These are phyloP conservation scores for Suhomyces bolitotheri DNA, from an alignment of 1,139 yeast species.

Conservation along the genomic window DNA sequence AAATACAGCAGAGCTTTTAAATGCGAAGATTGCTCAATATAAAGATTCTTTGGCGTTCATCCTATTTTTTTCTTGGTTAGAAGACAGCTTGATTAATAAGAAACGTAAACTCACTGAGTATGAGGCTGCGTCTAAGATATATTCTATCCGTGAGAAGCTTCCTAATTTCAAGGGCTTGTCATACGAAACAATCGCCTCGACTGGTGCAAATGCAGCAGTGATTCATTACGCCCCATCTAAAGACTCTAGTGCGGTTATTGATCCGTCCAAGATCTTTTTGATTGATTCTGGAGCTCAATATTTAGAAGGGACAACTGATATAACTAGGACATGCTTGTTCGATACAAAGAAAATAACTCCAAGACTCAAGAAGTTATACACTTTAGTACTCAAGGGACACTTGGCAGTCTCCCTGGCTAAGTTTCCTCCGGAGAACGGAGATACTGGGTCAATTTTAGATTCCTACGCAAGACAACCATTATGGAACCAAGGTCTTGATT, in stretches of 20 bases:
- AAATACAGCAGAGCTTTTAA: conserved; percentile 39
- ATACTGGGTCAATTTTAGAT: conserved; percentile 50
- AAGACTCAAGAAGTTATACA: conserved; percentile 41
- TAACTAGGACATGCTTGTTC: conserved; percentile 53
- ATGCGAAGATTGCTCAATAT: conserved; percentile 43
- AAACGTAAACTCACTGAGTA: conserved; percentile 34
- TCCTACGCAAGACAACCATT: conserved; percentile 52
- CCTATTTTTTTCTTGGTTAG: conserved; percentile 45
- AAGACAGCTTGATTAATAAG: conserved; percentile 33
- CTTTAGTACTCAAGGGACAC: conserved; percentile 57
- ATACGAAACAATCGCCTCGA: conserved; percentile 54
- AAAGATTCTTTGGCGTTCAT: conserved; percentile 48
- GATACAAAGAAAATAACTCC: conserved; percentile 26
- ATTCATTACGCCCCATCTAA: conserved; percentile 58
- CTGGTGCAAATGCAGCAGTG: conserved; percentile 56
- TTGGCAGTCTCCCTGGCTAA: conserved; percentile 54
- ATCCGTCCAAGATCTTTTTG: conserved; percentile 43
- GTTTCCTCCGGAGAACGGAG: conserved; percentile 41
- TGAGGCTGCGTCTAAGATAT: conserved; percentile 46
- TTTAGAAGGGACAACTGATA: conserved; percentile 61
- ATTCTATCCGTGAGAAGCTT: conserved; percentile 39
- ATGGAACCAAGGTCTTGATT: conserved; percentile 55
- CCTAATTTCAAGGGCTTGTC: conserved; percentile 54
- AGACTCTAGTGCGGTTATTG: conserved; percentile 39
- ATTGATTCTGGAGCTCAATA: conserved; percentile 59